Base-by-base conservation (phyloP, 2,329 filamentous ascomycete genomes). In the Meredithiella fracta region DNA sequence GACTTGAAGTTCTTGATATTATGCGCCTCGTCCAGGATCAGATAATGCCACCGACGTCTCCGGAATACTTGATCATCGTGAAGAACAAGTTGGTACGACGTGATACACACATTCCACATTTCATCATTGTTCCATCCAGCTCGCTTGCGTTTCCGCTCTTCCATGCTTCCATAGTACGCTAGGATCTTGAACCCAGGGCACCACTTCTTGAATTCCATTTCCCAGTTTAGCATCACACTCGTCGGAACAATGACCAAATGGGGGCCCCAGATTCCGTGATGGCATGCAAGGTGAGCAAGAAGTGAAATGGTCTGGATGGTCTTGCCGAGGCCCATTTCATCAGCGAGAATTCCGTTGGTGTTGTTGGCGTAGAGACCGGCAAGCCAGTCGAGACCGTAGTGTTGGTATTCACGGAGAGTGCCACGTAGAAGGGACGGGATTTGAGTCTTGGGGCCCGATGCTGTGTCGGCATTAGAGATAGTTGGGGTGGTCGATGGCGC, bases 1-100 rank as follows among this genome's bases (percentile, higher is more conserved):
- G 91, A 96, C 64, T 94, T 90, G 74, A 97, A 98, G 68, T 98
- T 98, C 66, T 98, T 97, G 75, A 98, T 98, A 69, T 98, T 97
- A 72, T 98, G 92, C 0, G 94, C 92, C 70, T 98, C 92, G 63
- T 98, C 92, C 1, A 98, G 78, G 60, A 98, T 90, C 79, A 98
- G 88, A 68, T 97, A 98, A 65, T 97, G 90, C 94, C 94, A 98
- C 54, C 81, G 79, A 34, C 91, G 81, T 60, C 90, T 82, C 66
- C 94, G 92, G 71, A 98, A 94, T 0, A 94, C 88, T 62, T 91
- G 85, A 61, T 92, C 85, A 65, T 98, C 94, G 65, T 95, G 88
- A 15, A 97, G 76, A 5, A 97, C 90, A 51, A 98, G 81, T 64
- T 98, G 91, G 66, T 98, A 98, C 0, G 91, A 96, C 0, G 94